Base-by-base conservation (phyloP, 768 basidiomycete genomes). In the Tricholoma terreum region DNA sequence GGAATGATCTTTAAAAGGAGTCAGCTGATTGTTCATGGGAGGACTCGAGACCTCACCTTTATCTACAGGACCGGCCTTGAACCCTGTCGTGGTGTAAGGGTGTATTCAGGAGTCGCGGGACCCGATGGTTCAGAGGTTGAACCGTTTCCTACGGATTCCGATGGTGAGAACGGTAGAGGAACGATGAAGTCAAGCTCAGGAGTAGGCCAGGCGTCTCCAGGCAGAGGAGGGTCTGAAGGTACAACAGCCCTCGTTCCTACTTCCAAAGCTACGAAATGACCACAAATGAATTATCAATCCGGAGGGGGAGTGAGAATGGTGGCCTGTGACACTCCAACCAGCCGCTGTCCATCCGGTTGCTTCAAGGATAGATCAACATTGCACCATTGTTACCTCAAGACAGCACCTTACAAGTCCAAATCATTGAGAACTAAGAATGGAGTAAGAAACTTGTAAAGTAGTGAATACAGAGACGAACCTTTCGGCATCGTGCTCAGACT, bases 401-500 rank as follows among this genome's bases (percentile, higher is more conserved):
- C 17, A n/a, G 17, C 27, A 1, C 9, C 55, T 38, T 60, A 83
- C 78, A 86, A 84, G 61, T 85, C 85, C 15, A 86, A 75, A 30
- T 86, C 84, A 54, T 86, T 85, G 31, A 85, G 73, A 6, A 86
- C 85, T 84, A 55, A 24, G 33, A 50, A 21, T 34, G 22, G 30
- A 30, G 52, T 43, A 12, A 42, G 22, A 6, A n/a, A 31, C 19
- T 14, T n/a, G 14, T 43, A 8, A 54, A 19, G 22, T 4, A 5
- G n/a, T 12, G n/a, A 11, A 33, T 42, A 8, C 10, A 19, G 42
- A 4, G n/a, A 58, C 72, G 15, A 30, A 78, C 84, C 84, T 74
- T 86, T 86, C 50, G 81, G 81, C 89, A 89, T 89, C 83, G 87
- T 86, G 56, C 81, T 80, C 50, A 89, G 66, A 58, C 83, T 84